Evolutionary conservation across 1,284 basidiomycete genomes (phyloP), one percentile per base, ranked within the genome.

Genomic region (Rhodotorula sp.): DNA sequence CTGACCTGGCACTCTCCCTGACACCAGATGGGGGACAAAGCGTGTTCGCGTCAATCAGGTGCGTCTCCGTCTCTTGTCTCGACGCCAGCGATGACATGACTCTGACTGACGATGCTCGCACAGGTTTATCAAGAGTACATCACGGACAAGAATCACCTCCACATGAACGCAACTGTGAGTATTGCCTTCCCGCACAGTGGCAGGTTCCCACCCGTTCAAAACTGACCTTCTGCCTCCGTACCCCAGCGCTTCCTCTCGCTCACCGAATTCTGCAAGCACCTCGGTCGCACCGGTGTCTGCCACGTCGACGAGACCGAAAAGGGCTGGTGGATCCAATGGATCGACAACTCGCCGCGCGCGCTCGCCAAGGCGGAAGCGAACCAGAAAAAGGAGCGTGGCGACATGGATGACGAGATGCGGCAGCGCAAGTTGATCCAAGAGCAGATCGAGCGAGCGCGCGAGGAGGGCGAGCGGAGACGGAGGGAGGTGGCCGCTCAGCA

Each of bases 241-340:
- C 12, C 6, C 23, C 57, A 63, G 62, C 88, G 92, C 71, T 99
- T 97, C 95, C 92, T 97, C 34, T 97, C 95, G 16, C 85, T 99
- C 71, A 91, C 91, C 18, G 95, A 97, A 79, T 99, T 99, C 78
- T 85, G 88, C 78, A 94, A 95, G 81, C 88, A 95, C 78, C 85
- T 99, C 45, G 95, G 97, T 4, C 86, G 93, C 59, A 85, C 87
- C 12, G 95, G 97, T 50, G 85, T 97, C 61, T 92, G 90, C 5
- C 87, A 91, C 75, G 97, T 97, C 31, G 95, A 99, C 80, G 95
- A 99, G 83, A 97, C 93, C 62, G 95, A 98, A 82, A 94, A 97
- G 83, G 95, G 95, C 5, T 94, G 93, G 88, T 98, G 93, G 82
- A 86, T 99, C 76, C 88, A 89, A 55, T 99, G 97, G 95, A 91